Base-by-base conservation (phyloP, 2,329 filamentous ascomycete species). In the Aureobasidium sp. region DNA sequence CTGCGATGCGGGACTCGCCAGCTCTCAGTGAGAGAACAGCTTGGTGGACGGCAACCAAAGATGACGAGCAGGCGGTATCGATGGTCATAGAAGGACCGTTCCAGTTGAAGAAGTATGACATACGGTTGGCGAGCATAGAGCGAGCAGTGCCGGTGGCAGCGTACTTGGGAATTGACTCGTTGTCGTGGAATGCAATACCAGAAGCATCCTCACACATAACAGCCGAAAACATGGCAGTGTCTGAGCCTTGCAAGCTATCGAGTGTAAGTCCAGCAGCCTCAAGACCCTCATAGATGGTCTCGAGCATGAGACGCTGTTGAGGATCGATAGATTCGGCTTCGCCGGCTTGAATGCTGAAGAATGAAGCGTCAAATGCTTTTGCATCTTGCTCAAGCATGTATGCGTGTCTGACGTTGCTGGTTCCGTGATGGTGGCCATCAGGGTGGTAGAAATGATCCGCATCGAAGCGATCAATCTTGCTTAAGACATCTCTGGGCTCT, bases 11-110 rank as follows among this genome's bases (percentile, higher is more conserved):
- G 29, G 0, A 85, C 70, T 74, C 67, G 1, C 71, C 71, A 8
- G 59, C 52, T 1, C 70, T 68, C 0, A 76, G 65, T 12, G 64
- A 49, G 27, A 70, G 67, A 8, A 71, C 68, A 9, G 69, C 73
- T 20, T 68, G 66, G 51, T 76, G 73, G 1, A 74, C 47, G 8
- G 72, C 73, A 34, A 72, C 64, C 15, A 80, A 64, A 51, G 72
- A 75, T 0, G 76, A 76, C 0, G 77, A 79, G 56, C 78, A 80
- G 1, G 78, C 78, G 0, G 78, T 80, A 42, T 80, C 77, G 15
- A 80, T 72, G 0, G 76, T 78, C 68, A 78, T 73, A 0, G 70
- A 74, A 0, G 78, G 75, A 0, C 78, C 75, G 8, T 69, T 65
- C 69, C 72, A 72, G 59, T 67, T 69, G 64, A 76, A 77, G 48